Percentiles rank a stretch among this genome's conserved stretches.
phyloP scores from a whole-genome alignment of 1,139 yeast genomes.

The Diutina catenulata region DNA sequence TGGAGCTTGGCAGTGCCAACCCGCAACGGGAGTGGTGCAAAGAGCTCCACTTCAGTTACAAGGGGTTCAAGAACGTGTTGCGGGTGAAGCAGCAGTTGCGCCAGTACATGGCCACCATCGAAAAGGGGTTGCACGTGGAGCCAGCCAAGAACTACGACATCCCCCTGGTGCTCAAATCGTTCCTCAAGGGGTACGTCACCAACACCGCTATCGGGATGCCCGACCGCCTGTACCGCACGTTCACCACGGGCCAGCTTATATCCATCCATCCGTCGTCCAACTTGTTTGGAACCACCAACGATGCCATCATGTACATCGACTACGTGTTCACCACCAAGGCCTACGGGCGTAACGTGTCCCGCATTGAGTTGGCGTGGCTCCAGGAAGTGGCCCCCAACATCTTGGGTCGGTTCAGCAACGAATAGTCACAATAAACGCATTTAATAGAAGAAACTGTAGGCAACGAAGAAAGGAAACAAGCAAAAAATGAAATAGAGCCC shows the following conservation, averaged over 20 bases:
- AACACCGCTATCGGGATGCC: slow-evolving; percentile 94
- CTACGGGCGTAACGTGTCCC: slow-evolving; percentile 80
- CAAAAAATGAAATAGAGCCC: too few species aligned
- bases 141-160: slow-evolving; percentile 24
- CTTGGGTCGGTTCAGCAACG: too few species aligned
- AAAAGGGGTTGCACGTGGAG: slow-evolving; percentile 15
- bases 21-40: slow-evolving; percentile 76
- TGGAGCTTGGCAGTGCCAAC: slow-evolving; percentile 25
- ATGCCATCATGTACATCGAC: slow-evolving; percentile 90
- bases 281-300: slow-evolving; percentile 69
- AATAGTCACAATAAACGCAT: too few species aligned
- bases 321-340: slow-evolving; percentile 90
- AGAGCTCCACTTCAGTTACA: slow-evolving; percentile 59
- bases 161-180: slow-evolving; percentile 57
- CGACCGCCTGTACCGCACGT: slow-evolving; percentile 83
- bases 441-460: too few species aligned
- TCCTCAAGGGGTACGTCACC: slow-evolving; percentile 67
- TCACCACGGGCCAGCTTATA: slow-evolving; percentile 66
- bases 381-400: slow-evolving; percentile 73
- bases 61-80: slow-evolving; percentile 70
- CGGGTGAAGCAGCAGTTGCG: slow-evolving; percentile 67
- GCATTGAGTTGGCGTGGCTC: slow-evolving; percentile 78
- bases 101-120: slow-evolving; percentile 50
- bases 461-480: too few species aligned
- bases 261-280: slow-evolving; percentile 89